These are phyloP conservation scores for Microcyclospora pomicola DNA, from an alignment of 2,329 filamentous ascomycete species.

Conservation along the genomic window DNA sequence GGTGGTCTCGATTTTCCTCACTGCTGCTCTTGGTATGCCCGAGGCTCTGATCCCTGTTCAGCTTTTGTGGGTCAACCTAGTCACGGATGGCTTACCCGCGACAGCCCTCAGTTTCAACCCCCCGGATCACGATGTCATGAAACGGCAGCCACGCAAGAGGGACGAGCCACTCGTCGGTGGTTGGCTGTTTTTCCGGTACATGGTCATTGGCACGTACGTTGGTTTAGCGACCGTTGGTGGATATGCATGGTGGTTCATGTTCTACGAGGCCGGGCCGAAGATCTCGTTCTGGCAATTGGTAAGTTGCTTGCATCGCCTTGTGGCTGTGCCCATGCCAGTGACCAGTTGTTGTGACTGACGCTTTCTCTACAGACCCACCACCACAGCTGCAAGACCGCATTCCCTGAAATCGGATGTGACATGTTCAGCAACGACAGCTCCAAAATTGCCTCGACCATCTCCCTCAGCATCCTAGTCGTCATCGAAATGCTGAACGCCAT, in stretches of 20 bases:
- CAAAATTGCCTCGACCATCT: conserved; percentile 84
- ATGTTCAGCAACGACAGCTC: conserved; percentile 83
- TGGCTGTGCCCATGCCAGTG: not conserved
- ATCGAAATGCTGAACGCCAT: conserved; percentile 99
- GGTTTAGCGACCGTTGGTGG: conserved; percentile 88
- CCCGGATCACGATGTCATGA: conserved; percentile 97
- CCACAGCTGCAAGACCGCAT: conserved; percentile 77
- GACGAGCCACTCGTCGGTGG: conserved; percentile 85
- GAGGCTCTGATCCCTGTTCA: conserved; percentile 95
- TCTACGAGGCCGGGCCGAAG: conserved; percentile 75
- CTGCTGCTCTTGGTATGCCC: conserved; percentile 89
- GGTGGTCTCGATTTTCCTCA: conserved; percentile 97
- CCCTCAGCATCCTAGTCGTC: conserved; percentile 78
- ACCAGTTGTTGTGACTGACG: conserved; percentile 2
- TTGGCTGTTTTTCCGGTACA: conserved; percentile 95
- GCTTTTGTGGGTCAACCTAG: conserved; percentile 95
- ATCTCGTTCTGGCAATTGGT: conserved; percentile 79
- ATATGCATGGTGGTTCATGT: conserved; percentile 99
- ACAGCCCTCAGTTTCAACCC: conserved; percentile 97
- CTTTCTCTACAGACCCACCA: conserved; percentile 51
- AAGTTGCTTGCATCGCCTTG: conserved; percentile 17
- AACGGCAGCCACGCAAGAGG: conserved; percentile 74
- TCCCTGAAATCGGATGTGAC: conserved; percentile 76
- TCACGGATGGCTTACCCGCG: conserved; percentile 91
- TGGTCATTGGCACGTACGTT: conserved; percentile 91